Evolutionary conservation across 2,329 filamentous ascomycete species (phyloP).

Genomic region (Tolypocladium ophioglossoides): DNA sequence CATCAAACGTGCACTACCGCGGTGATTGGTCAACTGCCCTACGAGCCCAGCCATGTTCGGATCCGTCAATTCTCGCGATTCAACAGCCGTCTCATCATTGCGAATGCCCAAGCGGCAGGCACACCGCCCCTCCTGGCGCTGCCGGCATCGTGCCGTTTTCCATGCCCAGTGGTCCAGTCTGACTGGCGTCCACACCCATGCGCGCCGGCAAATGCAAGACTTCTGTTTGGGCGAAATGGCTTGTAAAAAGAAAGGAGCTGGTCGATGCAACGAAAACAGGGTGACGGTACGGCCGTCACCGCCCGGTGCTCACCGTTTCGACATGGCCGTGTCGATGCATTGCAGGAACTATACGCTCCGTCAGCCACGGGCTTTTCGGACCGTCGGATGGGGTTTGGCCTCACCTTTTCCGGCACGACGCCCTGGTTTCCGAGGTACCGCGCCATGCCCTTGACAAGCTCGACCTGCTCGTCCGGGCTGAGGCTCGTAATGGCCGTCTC

Average conservation of each 20-base stretch:
- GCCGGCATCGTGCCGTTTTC: neutral
- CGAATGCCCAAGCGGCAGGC: neutral
- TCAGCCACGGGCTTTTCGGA: neutral
- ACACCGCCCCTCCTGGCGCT: neutral
- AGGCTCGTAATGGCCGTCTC: slow-evolving; percentile 89
- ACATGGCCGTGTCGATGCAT: slow-evolving; percentile 10
- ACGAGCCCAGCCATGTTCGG: no score
- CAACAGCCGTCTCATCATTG: neutral
- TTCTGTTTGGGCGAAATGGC: neutral
- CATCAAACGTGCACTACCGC: no score
- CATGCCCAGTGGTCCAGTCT: no score
- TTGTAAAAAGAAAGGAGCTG: neutral
- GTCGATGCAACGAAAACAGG: neutral
- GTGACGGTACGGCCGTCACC: neutral
- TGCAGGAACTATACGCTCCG: slow-evolving; percentile 7
- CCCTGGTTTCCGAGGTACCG: slow-evolving; percentile 57
- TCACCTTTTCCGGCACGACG: slow-evolving; percentile 21
- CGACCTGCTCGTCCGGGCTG: slow-evolving; percentile 77
- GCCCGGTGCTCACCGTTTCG: neutral
- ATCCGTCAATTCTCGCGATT: neutral
- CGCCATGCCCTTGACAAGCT: slow-evolving; percentile 56
- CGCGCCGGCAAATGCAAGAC: neutral
- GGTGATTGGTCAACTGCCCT: no score
- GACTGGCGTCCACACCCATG: neutral
- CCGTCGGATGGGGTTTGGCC: neutral